Evolutionary conservation across 495 filamentous ascomycete genomes (phyloP).

Genomic region (Geoglossum glabrum): DNA sequence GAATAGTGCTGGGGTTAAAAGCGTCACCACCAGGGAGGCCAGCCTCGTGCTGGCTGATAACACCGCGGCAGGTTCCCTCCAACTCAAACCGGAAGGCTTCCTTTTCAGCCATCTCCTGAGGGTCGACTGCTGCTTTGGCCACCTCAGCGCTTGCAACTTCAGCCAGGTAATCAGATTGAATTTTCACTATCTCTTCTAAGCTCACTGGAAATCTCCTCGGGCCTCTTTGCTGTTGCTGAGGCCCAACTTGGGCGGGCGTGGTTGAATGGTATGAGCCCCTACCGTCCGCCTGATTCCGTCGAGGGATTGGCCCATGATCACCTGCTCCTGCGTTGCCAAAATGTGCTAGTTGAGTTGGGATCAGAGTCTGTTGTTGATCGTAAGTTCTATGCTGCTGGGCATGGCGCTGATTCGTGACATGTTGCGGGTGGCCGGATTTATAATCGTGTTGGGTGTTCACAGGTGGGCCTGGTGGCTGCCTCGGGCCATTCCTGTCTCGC

Average conservation of each 20-base stretch:
- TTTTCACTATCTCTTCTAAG: slow-evolving; percentile 2
- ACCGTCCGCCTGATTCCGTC: neutral
- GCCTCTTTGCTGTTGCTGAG: neutral
- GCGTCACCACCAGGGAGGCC: slow-evolving; percentile 13
- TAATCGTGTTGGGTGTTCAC: neutral
- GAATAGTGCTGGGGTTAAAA: slow-evolving; percentile 31
- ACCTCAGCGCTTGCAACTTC: slow-evolving; percentile 12
- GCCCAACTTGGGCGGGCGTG: neutral
- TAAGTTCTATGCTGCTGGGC: neutral
- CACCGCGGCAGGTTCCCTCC: slow-evolving; percentile 32
- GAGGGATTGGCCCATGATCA: neutral
- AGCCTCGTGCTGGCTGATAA: slow-evolving; percentile 29
- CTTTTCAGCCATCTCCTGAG: slow-evolving; percentile 36
- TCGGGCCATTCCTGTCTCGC: neutral
- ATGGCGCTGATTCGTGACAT: neutral
- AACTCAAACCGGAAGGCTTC: slow-evolving; percentile 37
- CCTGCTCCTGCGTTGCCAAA: neutral
- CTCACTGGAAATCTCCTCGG: slow-evolving; percentile 1
- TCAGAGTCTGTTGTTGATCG: neutral
- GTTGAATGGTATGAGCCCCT: neutral
- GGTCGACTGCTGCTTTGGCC: slow-evolving; percentile 14
- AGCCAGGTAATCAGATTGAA: slow-evolving; percentile 19
- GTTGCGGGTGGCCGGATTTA: neutral
- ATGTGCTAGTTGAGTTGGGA: neutral
- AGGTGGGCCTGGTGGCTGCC: neutral